Evolutionary conservation across 257 asterid species (phyloP).

Genomic region (Jasminum sambac): DNA sequence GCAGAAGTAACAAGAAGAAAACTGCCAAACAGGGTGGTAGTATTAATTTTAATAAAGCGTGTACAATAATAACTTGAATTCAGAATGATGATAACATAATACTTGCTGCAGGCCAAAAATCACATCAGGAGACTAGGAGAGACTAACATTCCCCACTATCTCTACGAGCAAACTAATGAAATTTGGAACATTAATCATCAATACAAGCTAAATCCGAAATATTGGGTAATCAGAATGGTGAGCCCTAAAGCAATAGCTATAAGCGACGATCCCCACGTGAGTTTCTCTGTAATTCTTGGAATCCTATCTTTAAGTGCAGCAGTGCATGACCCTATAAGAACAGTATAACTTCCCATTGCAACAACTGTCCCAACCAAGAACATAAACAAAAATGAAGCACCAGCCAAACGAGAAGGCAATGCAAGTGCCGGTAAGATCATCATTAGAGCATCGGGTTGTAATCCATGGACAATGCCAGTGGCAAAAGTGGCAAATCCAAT

Average conservation of each 20-base stretch:
- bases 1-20: too few species aligned
- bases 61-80: too few species aligned
- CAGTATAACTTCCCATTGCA: conserved; percentile 60
- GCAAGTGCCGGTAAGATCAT: conserved; percentile 59
- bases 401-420: conserved; percentile 54
- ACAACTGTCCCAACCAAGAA: conserved; percentile 57
- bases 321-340: conserved; percentile 50
- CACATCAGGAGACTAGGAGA: not conserved
- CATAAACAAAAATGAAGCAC: conserved; percentile 48
- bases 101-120: not conserved
- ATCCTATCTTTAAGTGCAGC: conserved; percentile 49
- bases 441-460: conserved; percentile 54
- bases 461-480: conserved; percentile 56
- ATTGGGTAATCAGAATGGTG: conserved; percentile 41
- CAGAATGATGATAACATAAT: too few species aligned
- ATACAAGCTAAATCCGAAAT: conserved; percentile 49
- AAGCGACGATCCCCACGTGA: conserved; percentile 57
- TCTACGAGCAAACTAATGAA: not conserved
- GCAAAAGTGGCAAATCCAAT: conserved; percentile 56
- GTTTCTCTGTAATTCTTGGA: conserved; percentile 57
- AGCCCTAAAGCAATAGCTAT: conserved; percentile 50
- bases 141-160: too few species aligned
- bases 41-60: too few species aligned
- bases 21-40: too few species aligned
- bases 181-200: conserved; percentile 8